Base-by-base conservation (phyloP, 2,329 filamentous ascomycete species). In the Fusarium longipes region DNA sequence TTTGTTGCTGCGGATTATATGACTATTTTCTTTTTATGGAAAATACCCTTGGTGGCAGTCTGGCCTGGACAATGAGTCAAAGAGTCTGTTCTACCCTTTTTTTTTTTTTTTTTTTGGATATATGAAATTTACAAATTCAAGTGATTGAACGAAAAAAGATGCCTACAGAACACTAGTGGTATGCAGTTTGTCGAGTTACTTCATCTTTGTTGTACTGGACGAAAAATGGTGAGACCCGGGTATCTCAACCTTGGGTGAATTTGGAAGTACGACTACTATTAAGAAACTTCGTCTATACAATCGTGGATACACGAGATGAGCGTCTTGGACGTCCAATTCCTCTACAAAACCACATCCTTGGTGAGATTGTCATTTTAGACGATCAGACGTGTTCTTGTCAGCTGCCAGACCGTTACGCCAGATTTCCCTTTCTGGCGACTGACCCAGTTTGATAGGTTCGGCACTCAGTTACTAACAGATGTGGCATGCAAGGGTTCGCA, bases 41-140 rank as follows among this genome's bases (percentile, higher is more conserved):
- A 68, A 58, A 63, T 66, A 68, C 61, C 44, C 45, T 43, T 43
- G 30, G 61, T 36, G 40, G 36, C 50, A 33, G 43, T 60, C 44
- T 47, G 45, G 58, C 47, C 38, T 39, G 32, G 53, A 42, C 54
- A 61, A 14, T 24, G 27, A 47, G 40, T 55, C n/a, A 35, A 49
- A 57, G 48, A 52, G 18, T 48, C 39, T 65, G 42, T 18, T 61
- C 50, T 61, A 39, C 55, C 49, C 40, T 35, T 30, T 27, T 42
- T n/a, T n/a, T n/a, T n/a, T n/a, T n/a, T n/a, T n/a, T n/a, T n/a
- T n/a, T n/a, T n/a, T n/a, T n/a, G 42, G 33, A 51, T 48, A 58
- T 38, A 33, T 22, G 29, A 44, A 50, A 49, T 57, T 39, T 48
- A 67, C 18, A 29, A 44, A 47, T 17, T 50, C 43, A 30, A 57